Evolutionary conservation across 2,329 filamentous ascomycete species (phyloP).

Genomic region (Aureobasidium mangrovei): DNA sequence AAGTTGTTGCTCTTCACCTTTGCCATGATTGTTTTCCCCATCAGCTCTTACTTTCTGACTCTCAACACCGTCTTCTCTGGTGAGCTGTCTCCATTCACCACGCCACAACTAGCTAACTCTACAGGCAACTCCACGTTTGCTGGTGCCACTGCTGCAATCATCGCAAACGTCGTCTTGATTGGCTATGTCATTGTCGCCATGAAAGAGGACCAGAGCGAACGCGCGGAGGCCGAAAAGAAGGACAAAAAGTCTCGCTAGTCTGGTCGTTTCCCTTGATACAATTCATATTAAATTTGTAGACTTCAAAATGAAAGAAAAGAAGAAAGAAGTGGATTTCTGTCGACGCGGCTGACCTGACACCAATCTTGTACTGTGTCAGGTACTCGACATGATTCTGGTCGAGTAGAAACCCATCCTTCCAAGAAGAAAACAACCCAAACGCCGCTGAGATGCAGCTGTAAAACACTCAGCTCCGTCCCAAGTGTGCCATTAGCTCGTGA

Average conservation of each 20-base stretch:
- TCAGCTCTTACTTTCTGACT: slow-evolving; percentile 80
- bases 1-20: slow-evolving; percentile 87
- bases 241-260: slow-evolving; percentile 31
- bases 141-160: slow-evolving; percentile 73
- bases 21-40: slow-evolving; percentile 81
- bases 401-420: neutral
- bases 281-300: neutral
- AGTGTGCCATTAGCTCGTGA: slow-evolving; percentile 13
- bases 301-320: neutral
- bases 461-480: neutral
- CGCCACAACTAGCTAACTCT: neutral
- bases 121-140: slow-evolving; percentile 82
- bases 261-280: neutral
- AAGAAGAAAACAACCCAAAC: neutral
- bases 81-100: slow-evolving; percentile 32
- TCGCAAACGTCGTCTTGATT: slow-evolving; percentile 85
- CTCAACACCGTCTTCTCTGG: slow-evolving; percentile 70
- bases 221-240: slow-evolving; percentile 37
- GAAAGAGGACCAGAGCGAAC: slow-evolving; percentile 63
- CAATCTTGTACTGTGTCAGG: neutral
- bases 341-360: neutral
- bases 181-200: slow-evolving; percentile 89
- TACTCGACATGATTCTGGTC: neutral
- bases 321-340: neutral
- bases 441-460: slow-evolving; percentile 14